These are phyloP conservation scores for Plasmopara viticola DNA, from an alignment of 352 stramenopile species.

Conservation along the genomic window DNA sequence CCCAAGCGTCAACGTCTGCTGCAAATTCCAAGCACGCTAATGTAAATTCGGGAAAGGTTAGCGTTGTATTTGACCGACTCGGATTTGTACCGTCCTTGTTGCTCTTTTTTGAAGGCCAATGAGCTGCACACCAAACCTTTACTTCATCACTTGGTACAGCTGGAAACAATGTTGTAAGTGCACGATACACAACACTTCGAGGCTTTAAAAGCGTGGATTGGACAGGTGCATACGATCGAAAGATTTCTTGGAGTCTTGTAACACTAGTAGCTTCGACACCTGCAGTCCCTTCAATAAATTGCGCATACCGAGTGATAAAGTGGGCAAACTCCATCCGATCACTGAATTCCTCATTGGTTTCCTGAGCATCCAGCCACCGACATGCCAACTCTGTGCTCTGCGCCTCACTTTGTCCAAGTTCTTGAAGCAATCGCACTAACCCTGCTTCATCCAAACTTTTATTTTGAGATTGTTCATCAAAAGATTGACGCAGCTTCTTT, in stretches of 20 bases:
- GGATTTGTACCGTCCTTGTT: background rate
- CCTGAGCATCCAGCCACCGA: slow-evolving; percentile 20
- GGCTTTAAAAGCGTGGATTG: slow-evolving; percentile 29
- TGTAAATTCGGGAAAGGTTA: slow-evolving; percentile 54
- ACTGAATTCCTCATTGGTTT: slow-evolving; percentile 3
- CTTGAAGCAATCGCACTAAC: slow-evolving; percentile 26
- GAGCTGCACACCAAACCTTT: slow-evolving; percentile 26
- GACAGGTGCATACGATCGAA: slow-evolving; percentile 33
- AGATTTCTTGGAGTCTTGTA: slow-evolving; percentile 28
- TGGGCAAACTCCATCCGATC: slow-evolving; percentile 44
- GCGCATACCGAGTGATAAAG: slow-evolving; percentile 57
- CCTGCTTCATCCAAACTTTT: slow-evolving; percentile 32
- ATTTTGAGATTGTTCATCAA: slow-evolving; percentile 25
- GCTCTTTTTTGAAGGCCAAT: slow-evolving; percentile 13
- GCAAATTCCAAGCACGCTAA: slow-evolving; percentile 53
- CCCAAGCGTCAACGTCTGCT: slow-evolving; percentile 16
- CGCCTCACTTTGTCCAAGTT: slow-evolving; percentile 26
- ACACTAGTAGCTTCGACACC: slow-evolving; percentile 19
- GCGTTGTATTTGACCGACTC: slow-evolving; percentile 12
- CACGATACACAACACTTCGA: slow-evolving; percentile 21
- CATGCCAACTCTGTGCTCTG: slow-evolving; percentile 15
- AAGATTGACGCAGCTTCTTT: slow-evolving; percentile 29
- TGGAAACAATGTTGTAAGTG: slow-evolving; percentile 29
- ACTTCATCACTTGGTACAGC: slow-evolving; percentile 20
- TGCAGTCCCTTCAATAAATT: slow-evolving; percentile 25